phyloP scores from a whole-genome alignment of 179 eudicot genomes.

The Gypsophila paniculata region DNA sequence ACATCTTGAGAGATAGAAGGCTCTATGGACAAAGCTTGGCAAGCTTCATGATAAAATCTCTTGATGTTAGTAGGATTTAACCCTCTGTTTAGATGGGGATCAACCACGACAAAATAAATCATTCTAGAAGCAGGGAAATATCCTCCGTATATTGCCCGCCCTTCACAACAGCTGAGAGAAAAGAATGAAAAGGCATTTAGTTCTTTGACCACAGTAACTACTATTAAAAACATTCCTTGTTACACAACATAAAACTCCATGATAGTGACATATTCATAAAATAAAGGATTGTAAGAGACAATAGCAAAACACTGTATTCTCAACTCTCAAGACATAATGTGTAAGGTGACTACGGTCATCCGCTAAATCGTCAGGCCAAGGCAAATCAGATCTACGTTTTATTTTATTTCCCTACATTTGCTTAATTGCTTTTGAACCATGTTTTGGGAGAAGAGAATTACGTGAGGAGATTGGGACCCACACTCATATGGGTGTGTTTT shows the following conservation, averaged over 20 bases:
- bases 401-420: too few relatives aligned
- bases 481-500: too few relatives aligned
- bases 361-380: background rate
- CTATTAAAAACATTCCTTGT: background rate
- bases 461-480: too few relatives aligned
- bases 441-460: too few relatives aligned
- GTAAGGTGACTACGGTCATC: background rate
- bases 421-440: too few relatives aligned
- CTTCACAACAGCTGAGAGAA: slow-evolving; percentile 68
- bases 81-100: slow-evolving; percentile 77
- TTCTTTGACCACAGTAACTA: background rate
- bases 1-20: slow-evolving; percentile 48
- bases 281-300: background rate
- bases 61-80: slow-evolving; percentile 61
- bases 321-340: background rate
- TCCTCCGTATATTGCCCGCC: slow-evolving; percentile 76
- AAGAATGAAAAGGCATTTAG: slow-evolving; percentile 11
- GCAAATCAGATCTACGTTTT: background rate
- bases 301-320: background rate
- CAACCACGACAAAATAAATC: slow-evolving; percentile 70
- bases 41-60: slow-evolving; percentile 78
- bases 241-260: background rate
- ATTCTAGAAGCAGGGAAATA: slow-evolving; percentile 70
- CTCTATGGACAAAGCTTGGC: slow-evolving; percentile 63
- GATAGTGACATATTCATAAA: background rate